Percentiles rank a stretch among this genome's conserved stretches.
Conservation (phyloP, 805 yeast genomes). For the Nakazawaea holstii region DNA sequence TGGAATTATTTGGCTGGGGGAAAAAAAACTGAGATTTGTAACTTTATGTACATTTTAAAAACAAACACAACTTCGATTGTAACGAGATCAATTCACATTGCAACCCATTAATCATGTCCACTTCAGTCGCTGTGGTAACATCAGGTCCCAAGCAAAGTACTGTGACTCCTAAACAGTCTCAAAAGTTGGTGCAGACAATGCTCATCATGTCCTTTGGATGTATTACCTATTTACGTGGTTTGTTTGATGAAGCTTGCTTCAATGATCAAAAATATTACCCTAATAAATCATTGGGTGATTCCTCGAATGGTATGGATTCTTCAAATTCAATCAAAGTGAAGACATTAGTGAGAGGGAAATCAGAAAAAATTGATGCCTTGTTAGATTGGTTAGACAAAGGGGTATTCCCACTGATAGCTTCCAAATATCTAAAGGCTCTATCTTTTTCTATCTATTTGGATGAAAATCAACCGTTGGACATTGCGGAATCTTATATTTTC, state of each 20-base stretch:
- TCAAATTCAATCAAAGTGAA: constrained; percentile 38
- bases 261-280: constrained; percentile 42
- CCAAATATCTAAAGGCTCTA: constrained; percentile 36
- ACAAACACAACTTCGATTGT: neutral
- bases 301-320: constrained; percentile 1
- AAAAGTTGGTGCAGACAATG: constrained; percentile 41
- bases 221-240: constrained; percentile 48
- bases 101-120: neutral
- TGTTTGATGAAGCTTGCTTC: constrained; percentile 52
- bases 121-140: neutral
- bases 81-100: too few relatives aligned
- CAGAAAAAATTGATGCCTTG: constrained; percentile 41
- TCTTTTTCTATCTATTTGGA: constrained; percentile 41
- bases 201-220: constrained; percentile 52
- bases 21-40: too few relatives aligned
- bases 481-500: constrained; percentile 49
- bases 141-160: constrained; percentile 17
- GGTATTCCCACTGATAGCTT: constrained; percentile 36
- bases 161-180: constrained; percentile 34
- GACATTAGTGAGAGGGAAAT: constrained; percentile 39
- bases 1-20: too few relatives aligned
- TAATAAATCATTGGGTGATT: constrained; percentile 22
- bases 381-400: constrained; percentile 52
- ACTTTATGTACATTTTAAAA: too few relatives aligned
- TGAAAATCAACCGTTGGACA: constrained; percentile 32